phyloP scores from a whole-genome alignment of 1,139 yeast genomes.

The Blastobotrys persicus region DNA sequence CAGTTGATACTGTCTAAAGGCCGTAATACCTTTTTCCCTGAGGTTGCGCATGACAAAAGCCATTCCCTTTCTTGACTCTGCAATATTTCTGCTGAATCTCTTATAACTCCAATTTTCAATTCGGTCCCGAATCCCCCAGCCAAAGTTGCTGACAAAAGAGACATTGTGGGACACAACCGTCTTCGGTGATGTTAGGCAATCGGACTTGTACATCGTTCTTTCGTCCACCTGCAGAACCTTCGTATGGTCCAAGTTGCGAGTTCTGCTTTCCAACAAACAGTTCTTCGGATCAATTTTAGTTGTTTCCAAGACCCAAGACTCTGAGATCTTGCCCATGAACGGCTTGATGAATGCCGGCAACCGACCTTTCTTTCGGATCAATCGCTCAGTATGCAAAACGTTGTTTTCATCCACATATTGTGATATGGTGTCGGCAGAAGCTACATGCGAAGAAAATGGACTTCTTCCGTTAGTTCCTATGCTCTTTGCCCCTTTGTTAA shows the following conservation, averaged over 20 bases:
- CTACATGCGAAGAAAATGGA: constrained; percentile 87
- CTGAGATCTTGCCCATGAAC: constrained; percentile 66
- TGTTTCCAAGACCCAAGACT: constrained; percentile 83
- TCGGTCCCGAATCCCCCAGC: constrained; percentile 61
- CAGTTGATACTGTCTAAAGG: constrained; percentile 20
- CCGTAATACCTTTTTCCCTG: constrained; percentile 39
- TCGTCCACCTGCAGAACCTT: constrained; percentile 80
- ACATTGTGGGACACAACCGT: constrained; percentile 44
- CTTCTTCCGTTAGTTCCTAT: constrained; percentile 18
- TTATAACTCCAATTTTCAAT: constrained; percentile 83
- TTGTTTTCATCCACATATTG: constrained; percentile 60
- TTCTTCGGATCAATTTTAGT: constrained; percentile 66
- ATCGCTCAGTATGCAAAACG: constrained; percentile 65
- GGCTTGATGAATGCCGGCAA: constrained; percentile 80
- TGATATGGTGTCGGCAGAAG: constrained; percentile 76
- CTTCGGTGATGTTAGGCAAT: constrained; percentile 20
- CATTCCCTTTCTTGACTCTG: constrained; percentile 70
- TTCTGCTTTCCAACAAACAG: constrained; percentile 62
- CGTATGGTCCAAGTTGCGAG: constrained; percentile 84
- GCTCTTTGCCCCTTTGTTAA: neutral
- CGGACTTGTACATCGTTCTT: constrained; percentile 52
- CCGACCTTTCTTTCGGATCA: constrained; percentile 76
- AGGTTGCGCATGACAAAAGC: constrained; percentile 68
- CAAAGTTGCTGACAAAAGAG: constrained; percentile 69
- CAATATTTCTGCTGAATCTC: constrained; percentile 65